Conservation (phyloP, 2,329 filamentous ascomycete genomes). For the Penicillium hordei region DNA sequence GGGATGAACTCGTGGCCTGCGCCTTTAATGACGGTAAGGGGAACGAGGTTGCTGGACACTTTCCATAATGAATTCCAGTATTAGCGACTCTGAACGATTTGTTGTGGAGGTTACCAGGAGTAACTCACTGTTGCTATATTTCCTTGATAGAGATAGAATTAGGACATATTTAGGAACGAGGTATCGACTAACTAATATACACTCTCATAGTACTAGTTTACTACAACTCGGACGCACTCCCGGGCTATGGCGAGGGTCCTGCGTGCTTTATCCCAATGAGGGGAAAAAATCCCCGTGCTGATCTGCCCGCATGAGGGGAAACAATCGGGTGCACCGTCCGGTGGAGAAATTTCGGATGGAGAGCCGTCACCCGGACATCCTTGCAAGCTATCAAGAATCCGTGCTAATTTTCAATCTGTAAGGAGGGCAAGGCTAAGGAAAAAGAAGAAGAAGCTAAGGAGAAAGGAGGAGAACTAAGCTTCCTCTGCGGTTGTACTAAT, state of each 20-base stretch:
- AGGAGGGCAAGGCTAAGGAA: neutral
- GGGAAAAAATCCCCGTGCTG: neutral
- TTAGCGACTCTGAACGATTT: neutral
- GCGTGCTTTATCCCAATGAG: constrained; percentile 9
- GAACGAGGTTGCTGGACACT: constrained; percentile 24
- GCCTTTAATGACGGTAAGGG: constrained; percentile 27
- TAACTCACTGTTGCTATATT: constrained; percentile 3
- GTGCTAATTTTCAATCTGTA: neutral
- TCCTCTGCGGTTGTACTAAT: neutral
- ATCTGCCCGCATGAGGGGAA: neutral
- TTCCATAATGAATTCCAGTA: neutral
- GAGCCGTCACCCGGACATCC: neutral
- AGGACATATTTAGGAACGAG: neutral
- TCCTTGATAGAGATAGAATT: neutral
- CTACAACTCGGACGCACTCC: neutral
- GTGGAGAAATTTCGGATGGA: constrained; percentile 7
- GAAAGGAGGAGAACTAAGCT: neutral
- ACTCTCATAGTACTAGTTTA: neutral
- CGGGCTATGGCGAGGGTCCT: neutral
- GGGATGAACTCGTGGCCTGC: constrained; percentile 28
- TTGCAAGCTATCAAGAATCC: neutral
- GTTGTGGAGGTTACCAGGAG: neutral
- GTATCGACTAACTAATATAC: neutral
- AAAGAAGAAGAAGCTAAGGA: neutral
- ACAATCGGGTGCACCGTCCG: constrained; percentile 3